phyloP scores from a whole-genome alignment of 345 rosid species.

The Brassica cretica region DNA sequence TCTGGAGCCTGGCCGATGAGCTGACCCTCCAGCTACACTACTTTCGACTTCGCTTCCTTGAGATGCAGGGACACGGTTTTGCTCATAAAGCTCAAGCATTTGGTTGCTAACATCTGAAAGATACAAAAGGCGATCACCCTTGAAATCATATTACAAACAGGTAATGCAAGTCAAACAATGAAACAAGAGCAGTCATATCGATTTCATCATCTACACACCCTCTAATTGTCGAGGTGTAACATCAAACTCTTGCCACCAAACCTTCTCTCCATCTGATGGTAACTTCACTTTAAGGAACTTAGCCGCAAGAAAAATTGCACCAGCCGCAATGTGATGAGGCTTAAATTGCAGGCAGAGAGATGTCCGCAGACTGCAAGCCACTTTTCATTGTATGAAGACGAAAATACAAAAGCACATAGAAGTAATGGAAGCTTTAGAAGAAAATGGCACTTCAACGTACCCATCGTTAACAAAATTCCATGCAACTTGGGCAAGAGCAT shows the following conservation, averaged over 20 bases:
- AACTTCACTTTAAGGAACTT: conserved; percentile 99
- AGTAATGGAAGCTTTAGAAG: conserved; percentile 36
- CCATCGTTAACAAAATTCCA: conserved; percentile 99
- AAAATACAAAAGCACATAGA: conserved; percentile 57
- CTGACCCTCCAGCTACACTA: conserved; percentile 62
- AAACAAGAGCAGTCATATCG: conserved; percentile 1
- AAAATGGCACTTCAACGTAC: conserved; percentile 53
- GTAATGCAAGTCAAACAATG: neutral
- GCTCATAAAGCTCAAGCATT: conserved; percentile 91
- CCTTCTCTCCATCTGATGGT: conserved; percentile 95
- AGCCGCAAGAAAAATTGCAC: conserved; percentile 85
- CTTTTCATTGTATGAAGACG: conserved; percentile 58
- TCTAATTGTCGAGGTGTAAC: conserved; percentile 94
- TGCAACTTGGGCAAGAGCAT: conserved; percentile 97
- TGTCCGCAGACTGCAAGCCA: conserved; percentile 96
- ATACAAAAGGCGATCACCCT: conserved; percentile 7
- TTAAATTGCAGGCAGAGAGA: conserved; percentile 99
- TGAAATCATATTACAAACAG: neutral
- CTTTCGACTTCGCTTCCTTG: conserved; percentile 87
- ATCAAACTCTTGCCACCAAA: conserved; percentile 99
- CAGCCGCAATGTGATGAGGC: conserved; percentile 99
- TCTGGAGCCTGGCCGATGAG: conserved; percentile 54
- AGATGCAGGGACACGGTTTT: conserved; percentile 70
- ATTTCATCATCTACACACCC: conserved; percentile 54
- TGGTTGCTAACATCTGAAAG: conserved; percentile 88